Base-by-base conservation (phyloP, 2,329 filamentous ascomycete species). In the Xylariaceae sp. region DNA sequence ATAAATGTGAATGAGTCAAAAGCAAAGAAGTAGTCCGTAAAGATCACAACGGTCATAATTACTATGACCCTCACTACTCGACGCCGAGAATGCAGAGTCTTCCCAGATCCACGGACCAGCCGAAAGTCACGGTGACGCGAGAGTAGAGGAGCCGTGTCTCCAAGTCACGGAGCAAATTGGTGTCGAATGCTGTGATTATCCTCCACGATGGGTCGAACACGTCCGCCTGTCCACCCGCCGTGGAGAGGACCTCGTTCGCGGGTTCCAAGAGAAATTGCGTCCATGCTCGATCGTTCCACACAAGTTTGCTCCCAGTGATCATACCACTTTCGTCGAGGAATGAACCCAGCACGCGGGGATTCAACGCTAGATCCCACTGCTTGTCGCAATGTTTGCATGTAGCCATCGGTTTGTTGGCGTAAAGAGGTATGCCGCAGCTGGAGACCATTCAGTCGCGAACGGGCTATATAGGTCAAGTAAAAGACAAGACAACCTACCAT, bases 261-360 rank as follows among this genome's bases (percentile, higher is more conserved):
- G 43, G 48, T 8, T 61, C 61, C 12, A 68, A 68, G 35, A 73
- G 60, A 12, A 73, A 62, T 52, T 71, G 66, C 3, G 64, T 63
- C 81, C 81, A 85, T 0, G 81, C 81, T 2, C 69, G 54, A 12
- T 75, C 69, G 4, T 74, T 76, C 70, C 83, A 77, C 19, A 83
- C 67, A 2, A 84, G 68, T 65, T 81, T 83, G 0, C 76, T 77
- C 1, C 72, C 64, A 1, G 67, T 64, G 6, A 84, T 72, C 35
- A 71, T 72, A 4, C 78, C 81, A 0, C 80, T 85, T 65, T 86
- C 83, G 56, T 86, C 76, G 6, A 73, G 49, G 2, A 77, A 60
- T 0, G 63, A 65, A 6, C 74, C 72, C 30, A 78, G 64, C 34
- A 74, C 65, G 7, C 67, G 68, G 3, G 75, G 70, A 58, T 77